Evolutionary conservation across 2,329 filamentous ascomycete genomes (phyloP).

Genomic region (Claviceps pazoutovae): DNA sequence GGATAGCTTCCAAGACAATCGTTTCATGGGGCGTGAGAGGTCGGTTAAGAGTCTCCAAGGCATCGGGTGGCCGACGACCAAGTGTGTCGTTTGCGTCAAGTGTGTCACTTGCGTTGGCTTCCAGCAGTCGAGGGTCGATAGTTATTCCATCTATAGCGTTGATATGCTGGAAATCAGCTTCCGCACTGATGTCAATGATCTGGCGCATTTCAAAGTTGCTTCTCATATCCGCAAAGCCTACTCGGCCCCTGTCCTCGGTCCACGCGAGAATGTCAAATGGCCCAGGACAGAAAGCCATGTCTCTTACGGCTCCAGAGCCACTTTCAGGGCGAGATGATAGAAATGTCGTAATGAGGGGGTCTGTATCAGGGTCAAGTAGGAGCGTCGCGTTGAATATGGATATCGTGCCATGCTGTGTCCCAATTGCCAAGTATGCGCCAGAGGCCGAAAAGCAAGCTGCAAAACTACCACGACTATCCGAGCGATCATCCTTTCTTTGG

Average conservation of each 20-base stretch:
- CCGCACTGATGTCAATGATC: slow-evolving; percentile 48
- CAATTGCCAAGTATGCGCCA: slow-evolving; percentile 58
- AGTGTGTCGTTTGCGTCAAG: not conserved
- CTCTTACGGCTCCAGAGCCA: slow-evolving; percentile 67
- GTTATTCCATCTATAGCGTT: slow-evolving; percentile 40
- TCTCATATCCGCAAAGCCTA: slow-evolving; percentile 62
- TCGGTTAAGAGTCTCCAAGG: slow-evolving; percentile 31
- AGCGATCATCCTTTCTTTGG: slow-evolving; percentile 38
- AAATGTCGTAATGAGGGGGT: slow-evolving; percentile 62
- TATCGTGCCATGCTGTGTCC: slow-evolving; percentile 68
- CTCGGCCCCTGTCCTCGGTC: slow-evolving; percentile 73
- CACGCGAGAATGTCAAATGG: slow-evolving; percentile 85
- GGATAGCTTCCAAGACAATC: slow-evolving; percentile 41
- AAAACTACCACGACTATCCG: slow-evolving; percentile 54
- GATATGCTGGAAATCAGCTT: slow-evolving; percentile 42
- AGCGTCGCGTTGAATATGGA: slow-evolving; percentile 53
- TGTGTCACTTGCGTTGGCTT: slow-evolving; percentile 23
- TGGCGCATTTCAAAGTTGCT: slow-evolving; percentile 54
- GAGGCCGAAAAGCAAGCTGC: slow-evolving; percentile 64
- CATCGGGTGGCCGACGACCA: slow-evolving; percentile 13
- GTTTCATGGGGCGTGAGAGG: slow-evolving; percentile 41
- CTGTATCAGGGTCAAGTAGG: slow-evolving; percentile 29
- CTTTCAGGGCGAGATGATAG: slow-evolving; percentile 59
- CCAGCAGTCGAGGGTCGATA: slow-evolving; percentile 38
- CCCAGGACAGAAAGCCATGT: slow-evolving; percentile 83